phyloP scores from a whole-genome alignment of 345 rosid species.

The Excoecaria cochinchinensis region DNA sequence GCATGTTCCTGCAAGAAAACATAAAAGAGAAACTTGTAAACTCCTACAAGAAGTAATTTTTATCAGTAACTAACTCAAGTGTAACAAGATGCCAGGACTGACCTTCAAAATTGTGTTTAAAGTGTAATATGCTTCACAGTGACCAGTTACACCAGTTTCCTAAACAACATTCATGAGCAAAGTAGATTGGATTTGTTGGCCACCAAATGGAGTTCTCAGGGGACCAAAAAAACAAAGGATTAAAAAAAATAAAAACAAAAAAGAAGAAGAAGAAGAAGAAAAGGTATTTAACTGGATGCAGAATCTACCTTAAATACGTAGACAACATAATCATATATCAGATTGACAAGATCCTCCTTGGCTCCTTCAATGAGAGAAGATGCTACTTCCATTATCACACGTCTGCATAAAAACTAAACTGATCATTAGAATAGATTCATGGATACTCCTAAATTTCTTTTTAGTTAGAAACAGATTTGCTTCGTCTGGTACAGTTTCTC shows the following conservation, averaged over 20 bases:
- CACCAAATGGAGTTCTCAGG: not conserved
- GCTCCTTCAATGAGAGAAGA: conserved; percentile 75
- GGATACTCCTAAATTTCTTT: not conserved
- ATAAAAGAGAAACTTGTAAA: conserved; percentile 20
- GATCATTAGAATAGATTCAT: not conserved
- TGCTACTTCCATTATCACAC: conserved; percentile 57
- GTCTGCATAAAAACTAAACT: conserved; percentile 16
- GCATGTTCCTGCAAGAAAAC: conserved; percentile 61
- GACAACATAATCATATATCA: conserved; percentile 60
- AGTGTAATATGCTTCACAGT: conserved; percentile 63
- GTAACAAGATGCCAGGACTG: conserved; percentile 18
- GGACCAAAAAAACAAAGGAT: not conserved
- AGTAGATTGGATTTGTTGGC: not conserved
- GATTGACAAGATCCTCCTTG: conserved; percentile 57
- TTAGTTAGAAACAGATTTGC: not conserved
- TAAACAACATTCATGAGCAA: conserved; percentile 29
- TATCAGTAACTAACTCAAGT: conserved; percentile 8
- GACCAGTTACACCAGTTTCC: conserved; percentile 52
- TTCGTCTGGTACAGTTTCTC: not conserved
- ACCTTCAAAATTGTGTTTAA: conserved; percentile 78
- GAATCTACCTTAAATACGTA: conserved; percentile 57
- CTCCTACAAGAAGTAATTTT: conserved; percentile 5
- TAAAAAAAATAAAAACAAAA: too few species aligned
- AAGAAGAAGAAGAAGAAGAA: not conserved
- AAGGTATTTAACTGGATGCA: not conserved